Evolutionary conservation across 371 early-diverging fungal genomes (phyloP).

Genomic region (Rhizopus arrhizus): DNA sequence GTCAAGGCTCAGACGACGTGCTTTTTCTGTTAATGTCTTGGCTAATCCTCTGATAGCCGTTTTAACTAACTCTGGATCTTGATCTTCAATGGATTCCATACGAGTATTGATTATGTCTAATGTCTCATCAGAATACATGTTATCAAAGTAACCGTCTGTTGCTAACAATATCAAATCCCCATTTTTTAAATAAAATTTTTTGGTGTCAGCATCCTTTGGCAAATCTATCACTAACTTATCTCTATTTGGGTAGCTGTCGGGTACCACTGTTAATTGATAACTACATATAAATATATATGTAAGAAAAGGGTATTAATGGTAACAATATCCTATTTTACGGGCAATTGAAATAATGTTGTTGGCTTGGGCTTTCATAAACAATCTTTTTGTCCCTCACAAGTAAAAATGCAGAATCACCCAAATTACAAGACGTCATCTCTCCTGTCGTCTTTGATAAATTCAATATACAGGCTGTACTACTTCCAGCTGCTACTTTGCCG

Average conservation of each 20-base stretch:
- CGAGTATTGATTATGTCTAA: conserved; percentile 52
- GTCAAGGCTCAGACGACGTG: conserved; percentile 58
- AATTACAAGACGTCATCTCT: conserved; percentile 61
- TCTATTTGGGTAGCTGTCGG: conserved; percentile 58
- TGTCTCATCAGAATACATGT: conserved; percentile 67
- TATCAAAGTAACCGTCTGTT: conserved; percentile 75
- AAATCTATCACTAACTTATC: conserved; percentile 61
- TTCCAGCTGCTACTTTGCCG: conserved; percentile 67
- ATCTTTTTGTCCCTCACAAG: conserved; percentile 62
- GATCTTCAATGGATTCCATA: conserved; percentile 35
- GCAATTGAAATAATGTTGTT: conserved; percentile 75
- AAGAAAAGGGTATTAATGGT: conserved; percentile 1
- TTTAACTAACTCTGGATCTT: conserved; percentile 42
- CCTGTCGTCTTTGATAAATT: conserved; percentile 66
- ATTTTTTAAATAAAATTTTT: conserved; percentile 62
- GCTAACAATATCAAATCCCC: conserved; percentile 71
- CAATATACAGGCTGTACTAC: conserved; percentile 70
- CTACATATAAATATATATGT: conserved; percentile 25
- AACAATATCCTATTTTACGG: conserved; percentile 45
- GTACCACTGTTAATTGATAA: conserved; percentile 69
- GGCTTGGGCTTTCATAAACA: conserved; percentile 66
- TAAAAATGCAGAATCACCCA: conserved; percentile 70
- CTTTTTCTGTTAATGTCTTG: conserved; percentile 58
- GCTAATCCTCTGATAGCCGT: conserved; percentile 57
- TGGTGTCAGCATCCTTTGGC: conserved; percentile 66